Base-by-base conservation (phyloP, 306 rosid genomes). In the Mimosa bimucronata region DNA sequence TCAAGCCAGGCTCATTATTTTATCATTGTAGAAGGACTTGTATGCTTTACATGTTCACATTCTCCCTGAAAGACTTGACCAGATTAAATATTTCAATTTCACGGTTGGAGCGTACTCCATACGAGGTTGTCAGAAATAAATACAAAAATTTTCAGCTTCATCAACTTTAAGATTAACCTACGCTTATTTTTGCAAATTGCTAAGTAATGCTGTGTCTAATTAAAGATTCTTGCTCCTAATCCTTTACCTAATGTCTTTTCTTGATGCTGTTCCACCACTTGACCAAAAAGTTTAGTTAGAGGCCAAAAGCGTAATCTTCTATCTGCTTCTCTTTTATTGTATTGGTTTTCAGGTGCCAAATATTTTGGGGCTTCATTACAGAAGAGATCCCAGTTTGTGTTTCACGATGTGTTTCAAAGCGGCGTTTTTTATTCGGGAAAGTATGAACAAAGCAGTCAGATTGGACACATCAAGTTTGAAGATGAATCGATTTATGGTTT, bases 381-480 rank as follows among this genome's bases (percentile, higher is more conserved):
- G 71, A 87, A 83, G 83, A 79, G 81, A 76, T 80, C 89, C 23
- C 88, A 88, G n/a, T 84, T 75, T 85, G 74, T 83, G 44, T 84
- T 91, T 85, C 87, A 85, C 66, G 89, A 86, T 65, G 79, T 90
- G 75, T 83, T 88, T 83, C 90, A 77, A 46, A 73, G 84, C 38
- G 84, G 86, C 68, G 61, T 85, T 72, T 78, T 83, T 81, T 78
- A 77, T 84, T 74, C 90, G 10, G 91, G 64, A 77, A 85, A 86
- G 75, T 81, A 80, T 66, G 86, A 82, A 11, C 85, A 86, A 74
- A 86, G 73, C 72, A 80, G 78, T 75, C 85, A 48, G 58, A 65
- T 69, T 81, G 93, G 79, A 77, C 78, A 67, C 55, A 41, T 88
- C 83, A 89, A 89, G 82, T 77, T 86, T 18, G 95, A 88, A 85